Evolutionary conservation across 2,329 filamentous ascomycete genomes (phyloP).

Genomic region (Stromatinia cepivora): DNA sequence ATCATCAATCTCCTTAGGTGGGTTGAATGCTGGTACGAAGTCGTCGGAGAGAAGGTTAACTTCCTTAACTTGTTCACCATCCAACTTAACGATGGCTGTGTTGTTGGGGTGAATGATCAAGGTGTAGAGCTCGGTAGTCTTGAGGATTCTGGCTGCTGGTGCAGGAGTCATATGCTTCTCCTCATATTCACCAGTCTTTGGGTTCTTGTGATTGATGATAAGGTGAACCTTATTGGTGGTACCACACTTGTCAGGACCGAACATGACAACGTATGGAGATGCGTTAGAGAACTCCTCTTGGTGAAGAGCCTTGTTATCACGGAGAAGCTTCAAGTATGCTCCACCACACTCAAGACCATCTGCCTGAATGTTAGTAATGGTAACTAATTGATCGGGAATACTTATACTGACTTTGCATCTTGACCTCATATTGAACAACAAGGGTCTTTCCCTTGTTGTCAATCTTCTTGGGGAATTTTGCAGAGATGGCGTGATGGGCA

Average conservation of each 20-base stretch:
- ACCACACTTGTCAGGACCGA: conserved; percentile 98
- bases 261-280: conserved; percentile 99
- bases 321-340: conserved; percentile 98
- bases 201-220: conserved; percentile 99
- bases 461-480: conserved; percentile 95
- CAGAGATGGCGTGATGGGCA: conserved; percentile 98
- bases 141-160: conserved; percentile 83
- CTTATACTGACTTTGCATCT: conserved; percentile 81
- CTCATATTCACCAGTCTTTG: conserved; percentile 98
- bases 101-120: conserved; percentile 96
- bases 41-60: conserved; percentile 85
- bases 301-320: conserved; percentile 96
- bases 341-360: conserved; percentile 96
- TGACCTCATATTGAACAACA: conserved; percentile 98
- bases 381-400: not conserved
- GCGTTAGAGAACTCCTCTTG: conserved; percentile 97
- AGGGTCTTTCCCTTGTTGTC: conserved; percentile 97
- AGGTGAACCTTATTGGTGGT: conserved; percentile 98
- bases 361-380: conserved; percentile 46
- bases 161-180: conserved; percentile 95
- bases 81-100: conserved; percentile 88
- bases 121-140: conserved; percentile 93
- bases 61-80: conserved; percentile 83
- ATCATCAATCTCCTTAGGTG: conserved; percentile 91
- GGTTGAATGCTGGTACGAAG: conserved; percentile 92